Percentiles rank a stretch among this genome's conserved stretches.
phyloP scores from a whole-genome alignment of 2,329 filamentous ascomycete genomes.

The Sclerotinia sclerotiorum region DNA sequence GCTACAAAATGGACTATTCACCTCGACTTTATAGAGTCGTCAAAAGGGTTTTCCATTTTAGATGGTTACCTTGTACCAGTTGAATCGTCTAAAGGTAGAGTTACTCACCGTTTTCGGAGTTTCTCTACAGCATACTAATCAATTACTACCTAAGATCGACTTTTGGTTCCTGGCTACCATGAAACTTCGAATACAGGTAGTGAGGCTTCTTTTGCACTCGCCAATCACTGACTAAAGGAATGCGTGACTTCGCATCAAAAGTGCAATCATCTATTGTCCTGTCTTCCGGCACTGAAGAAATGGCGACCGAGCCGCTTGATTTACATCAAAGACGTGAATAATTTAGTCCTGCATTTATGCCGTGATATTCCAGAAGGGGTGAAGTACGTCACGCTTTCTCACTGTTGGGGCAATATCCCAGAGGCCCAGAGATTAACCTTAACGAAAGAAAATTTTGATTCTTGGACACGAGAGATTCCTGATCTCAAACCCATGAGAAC shows the following conservation, averaged over 20 bases:
- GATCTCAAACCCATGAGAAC: background rate
- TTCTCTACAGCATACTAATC: background rate
- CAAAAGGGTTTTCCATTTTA: too few species aligned
- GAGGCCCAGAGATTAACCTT: background rate
- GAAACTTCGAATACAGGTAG: background rate
- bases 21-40: too few species aligned
- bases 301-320: background rate
- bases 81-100: too few species aligned
- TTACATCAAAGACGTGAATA: accelerated
- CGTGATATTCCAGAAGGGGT: background rate
- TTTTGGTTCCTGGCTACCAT: background rate
- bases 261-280: background rate
- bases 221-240: background rate
- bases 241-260: background rate
- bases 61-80: too few species aligned
- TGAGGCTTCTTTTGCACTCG: background rate
- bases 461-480: background rate
- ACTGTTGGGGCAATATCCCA: background rate
- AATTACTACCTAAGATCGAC: background rate
- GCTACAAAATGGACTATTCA: too few species aligned
- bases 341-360: background rate
- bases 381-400: background rate
- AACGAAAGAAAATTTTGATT: accelerated
- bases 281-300: background rate
- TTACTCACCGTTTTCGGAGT: too few species aligned